Conservation (phyloP, 257 asterid genomes). For the Voacanga thouarsii region DNA sequence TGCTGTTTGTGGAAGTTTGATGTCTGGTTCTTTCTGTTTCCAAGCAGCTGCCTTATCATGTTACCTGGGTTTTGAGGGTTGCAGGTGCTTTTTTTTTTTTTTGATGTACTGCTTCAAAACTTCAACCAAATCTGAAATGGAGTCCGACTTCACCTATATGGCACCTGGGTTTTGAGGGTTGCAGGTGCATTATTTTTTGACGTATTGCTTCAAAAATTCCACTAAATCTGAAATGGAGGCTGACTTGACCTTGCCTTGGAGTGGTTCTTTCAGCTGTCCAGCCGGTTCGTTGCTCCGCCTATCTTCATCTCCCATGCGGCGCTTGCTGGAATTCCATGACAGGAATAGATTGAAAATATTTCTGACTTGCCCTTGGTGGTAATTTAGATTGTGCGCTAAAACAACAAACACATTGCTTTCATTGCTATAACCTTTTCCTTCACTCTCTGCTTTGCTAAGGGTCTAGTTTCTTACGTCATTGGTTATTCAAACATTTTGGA, state of each 20-base stretch:
- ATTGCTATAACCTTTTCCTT: background rate
- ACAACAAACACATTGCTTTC: background rate
- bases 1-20: background rate
- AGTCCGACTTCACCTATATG: background rate
- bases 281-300: background rate
- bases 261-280: background rate
- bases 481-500: background rate
- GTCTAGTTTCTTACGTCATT: background rate
- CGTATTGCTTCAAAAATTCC: background rate
- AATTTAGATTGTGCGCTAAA: background rate
- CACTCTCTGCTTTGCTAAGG: background rate
- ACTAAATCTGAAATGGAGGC: background rate
- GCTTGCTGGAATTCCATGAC: background rate
- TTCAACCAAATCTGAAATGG: background rate
- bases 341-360: background rate
- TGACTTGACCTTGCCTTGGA: background rate
- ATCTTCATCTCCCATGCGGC: background rate
- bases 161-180: background rate
- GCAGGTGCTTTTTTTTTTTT: background rate
- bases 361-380: background rate
- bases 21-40: background rate
- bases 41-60: background rate
- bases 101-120: background rate
- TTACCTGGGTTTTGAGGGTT: background rate
- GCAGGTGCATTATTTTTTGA: background rate